A percentile compares a stretch with the other conserved stretches of the same genome.
Conservation (phyloP, 345 rosid genomes). For the Syzygium grande region DNA sequence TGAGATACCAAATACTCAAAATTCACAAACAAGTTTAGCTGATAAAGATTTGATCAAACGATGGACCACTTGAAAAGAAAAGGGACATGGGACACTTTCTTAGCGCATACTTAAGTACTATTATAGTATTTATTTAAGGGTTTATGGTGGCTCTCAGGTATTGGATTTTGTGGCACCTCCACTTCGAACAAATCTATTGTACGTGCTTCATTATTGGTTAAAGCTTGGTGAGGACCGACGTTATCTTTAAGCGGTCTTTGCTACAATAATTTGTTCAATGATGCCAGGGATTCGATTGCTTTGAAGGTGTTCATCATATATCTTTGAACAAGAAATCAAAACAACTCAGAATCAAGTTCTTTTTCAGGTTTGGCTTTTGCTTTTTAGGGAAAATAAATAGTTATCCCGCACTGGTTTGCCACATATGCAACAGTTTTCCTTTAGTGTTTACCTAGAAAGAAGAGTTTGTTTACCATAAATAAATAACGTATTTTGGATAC, state of each 20-base stretch:
- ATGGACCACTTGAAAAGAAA: not conserved
- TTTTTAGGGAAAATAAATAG: not conserved
- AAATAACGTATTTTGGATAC: not conserved
- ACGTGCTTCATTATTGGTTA: not conserved
- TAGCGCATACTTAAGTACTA: not conserved
- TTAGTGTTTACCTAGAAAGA: not conserved
- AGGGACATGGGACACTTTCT: not conserved
- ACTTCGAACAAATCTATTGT: not conserved
- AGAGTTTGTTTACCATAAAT: not conserved
- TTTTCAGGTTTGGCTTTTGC: not conserved
- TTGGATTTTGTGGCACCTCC: not conserved
- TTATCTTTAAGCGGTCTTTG: not conserved
- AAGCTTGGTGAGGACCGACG: not conserved
- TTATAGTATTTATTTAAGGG: not conserved
- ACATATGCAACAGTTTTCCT: not conserved
- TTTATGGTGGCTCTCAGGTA: not conserved
- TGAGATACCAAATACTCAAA: not conserved
- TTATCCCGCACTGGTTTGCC: not conserved
- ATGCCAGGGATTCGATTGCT: not conserved
- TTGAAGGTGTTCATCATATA: not conserved
- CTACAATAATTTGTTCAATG: not conserved
- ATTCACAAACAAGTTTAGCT: not conserved
- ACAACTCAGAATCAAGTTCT: not conserved
- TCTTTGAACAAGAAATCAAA: not conserved
- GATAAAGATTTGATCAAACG: not conserved